Evolutionary conservation across 169 alveolate species (phyloP), one percentile per base, ranked within the genome.

Genomic region (Theileria sp.): DNA sequence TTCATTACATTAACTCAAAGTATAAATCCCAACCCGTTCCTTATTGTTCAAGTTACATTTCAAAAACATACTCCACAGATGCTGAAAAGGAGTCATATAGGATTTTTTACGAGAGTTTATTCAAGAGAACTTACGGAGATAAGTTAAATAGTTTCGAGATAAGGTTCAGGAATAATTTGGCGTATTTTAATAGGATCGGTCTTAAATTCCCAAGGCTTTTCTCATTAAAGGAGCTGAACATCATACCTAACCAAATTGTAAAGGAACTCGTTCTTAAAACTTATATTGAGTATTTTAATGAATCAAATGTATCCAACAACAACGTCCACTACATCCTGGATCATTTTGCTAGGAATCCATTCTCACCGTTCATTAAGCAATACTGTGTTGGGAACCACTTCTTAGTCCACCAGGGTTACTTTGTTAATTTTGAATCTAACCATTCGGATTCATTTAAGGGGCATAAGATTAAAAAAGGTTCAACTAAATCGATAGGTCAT

Each of bases 391-490:
- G 75, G 49, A 64, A 51, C 17, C 75, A 34, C 76, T 69, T 17
- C 23, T 54, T 79, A 6, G 28, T 30, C 50, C 86, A 79, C 74
- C 86, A 79, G 67, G 86, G 86, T 0, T 69, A 70, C 67, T 15
- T 38, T 23, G 64, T 70, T 30, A 79, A 79, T 60, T 19, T 61
- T 13, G 10, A 23, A 13, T 23, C 64, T 6, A 50, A 70, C 62
- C 13, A 25, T 62, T 67, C 32, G 0, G 38, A 44, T 44, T 10
- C 15, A 44, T 44, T 44, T 13, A 0, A 7, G 28, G 32, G 28
- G 1, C 26, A 7, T 58, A 25, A 58, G 67, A 30, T 58, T 58
- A 58, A 58, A 21, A 58, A 58, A 5, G 67, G 32, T 10, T 58
- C 67, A 58, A 25, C 13, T 0, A 6, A 7, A 8, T 44, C 54